Evolutionary conservation across 202 grass and related monocot species (phyloP).

Genomic region (Hordeum pubiflorum): DNA sequence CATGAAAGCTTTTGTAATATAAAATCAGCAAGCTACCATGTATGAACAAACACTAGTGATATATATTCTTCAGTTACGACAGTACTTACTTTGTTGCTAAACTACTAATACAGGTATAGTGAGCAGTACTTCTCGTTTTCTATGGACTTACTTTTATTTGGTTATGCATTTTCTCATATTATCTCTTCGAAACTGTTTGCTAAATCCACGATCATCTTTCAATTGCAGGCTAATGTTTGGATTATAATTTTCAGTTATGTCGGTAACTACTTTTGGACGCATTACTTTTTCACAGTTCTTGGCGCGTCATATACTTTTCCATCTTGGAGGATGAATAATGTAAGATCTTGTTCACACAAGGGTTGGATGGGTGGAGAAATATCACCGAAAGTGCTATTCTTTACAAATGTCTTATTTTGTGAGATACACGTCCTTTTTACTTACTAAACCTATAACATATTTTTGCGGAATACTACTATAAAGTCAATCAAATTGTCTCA

Average conservation of each 20-base stretch:
- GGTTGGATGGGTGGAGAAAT: background rate
- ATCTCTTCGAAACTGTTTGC: background rate
- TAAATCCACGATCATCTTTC: conserved; percentile 23
- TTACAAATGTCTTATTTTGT: background rate
- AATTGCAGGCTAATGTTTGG: conserved; percentile 90
- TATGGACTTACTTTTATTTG: background rate
- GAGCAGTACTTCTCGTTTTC: background rate
- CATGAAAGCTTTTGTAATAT: background rate
- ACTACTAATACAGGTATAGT: background rate
- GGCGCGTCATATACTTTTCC: conserved; percentile 94
- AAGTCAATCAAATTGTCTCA: background rate
- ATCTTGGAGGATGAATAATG: conserved; percentile 99
- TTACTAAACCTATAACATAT: background rate
- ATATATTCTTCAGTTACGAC: conserved; percentile 9
- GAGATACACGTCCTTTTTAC: background rate
- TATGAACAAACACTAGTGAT: background rate
- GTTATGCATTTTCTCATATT: background rate
- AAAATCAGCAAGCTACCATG: background rate
- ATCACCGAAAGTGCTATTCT: background rate
- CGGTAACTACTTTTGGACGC: conserved; percentile 97
- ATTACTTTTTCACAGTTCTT: conserved; percentile 98
- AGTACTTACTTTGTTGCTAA: background rate
- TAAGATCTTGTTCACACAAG: conserved; percentile 35
- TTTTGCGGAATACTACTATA: background rate
- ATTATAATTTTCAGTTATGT: conserved; percentile 99